Base-by-base conservation (phyloP, 768 basidiomycete genomes). In the Pluteus cervinus region DNA sequence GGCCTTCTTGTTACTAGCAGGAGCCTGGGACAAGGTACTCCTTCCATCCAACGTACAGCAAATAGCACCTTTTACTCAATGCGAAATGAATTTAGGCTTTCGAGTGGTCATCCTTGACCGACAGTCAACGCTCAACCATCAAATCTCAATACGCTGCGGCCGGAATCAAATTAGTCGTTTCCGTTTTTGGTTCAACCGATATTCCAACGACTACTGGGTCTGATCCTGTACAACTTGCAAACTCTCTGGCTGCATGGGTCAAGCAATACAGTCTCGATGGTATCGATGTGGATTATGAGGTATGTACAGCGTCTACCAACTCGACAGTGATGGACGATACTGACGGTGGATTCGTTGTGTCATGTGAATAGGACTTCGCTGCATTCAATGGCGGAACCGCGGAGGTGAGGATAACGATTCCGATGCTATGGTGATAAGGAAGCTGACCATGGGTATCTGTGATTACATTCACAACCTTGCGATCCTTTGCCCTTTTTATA, bases 261-360 rank as follows among this genome's bases (percentile, higher is more conserved):
- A 74, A 72, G 41, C 45, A 75, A 47, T 81, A 69, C 41, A 55
- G 63, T 33, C 59, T 86, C n/a, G 82, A 85, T 47, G 83, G 83
- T 33, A 73, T 83, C 21, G 83, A 85, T 49, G 76, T 87, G 24
- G 81, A 85, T 55, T 86, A 84, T 48, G 82, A 79, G 62, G 69
- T 68, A 24, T n/a, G 39, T 34, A 28, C 35, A 24, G 26, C 29
- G 10, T 25, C 29, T 16, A 7, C 7, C 30, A 7, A 5, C 17
- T 42, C 9, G n/a, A 30, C 15, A 9, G 10, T 26, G 8, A 30
- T 20, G 18, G 30, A 7, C 18, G 41, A 1, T 46, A 26, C 29
- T 35, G 32, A n/a, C n/a, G n/a, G n/a, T n/a, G n/a, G n/a, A n/a
- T n/a, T n/a, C n/a, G n/a, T n/a, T n/a, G n/a, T n/a, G n/a, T n/a